Percentiles rank a stretch among this genome's conserved stretches.
phyloP scores from a whole-genome alignment of 495 filamentous ascomycete species.

The Rostrohypoxylon terebratum region DNA sequence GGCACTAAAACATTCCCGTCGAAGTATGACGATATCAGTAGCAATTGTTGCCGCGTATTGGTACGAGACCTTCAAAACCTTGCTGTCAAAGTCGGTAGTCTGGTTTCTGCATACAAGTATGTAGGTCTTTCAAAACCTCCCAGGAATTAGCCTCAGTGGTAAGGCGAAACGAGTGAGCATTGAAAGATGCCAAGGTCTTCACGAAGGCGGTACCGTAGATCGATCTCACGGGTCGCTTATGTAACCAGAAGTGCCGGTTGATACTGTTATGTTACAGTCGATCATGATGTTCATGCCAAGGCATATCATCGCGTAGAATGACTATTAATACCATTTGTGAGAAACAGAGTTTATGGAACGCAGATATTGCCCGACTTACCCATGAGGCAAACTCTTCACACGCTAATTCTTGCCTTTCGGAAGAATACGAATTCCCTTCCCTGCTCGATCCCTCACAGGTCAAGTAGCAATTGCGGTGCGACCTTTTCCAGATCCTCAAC shows the following conservation, averaged over 20 bases:
- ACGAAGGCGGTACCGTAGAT: constrained; percentile 23
- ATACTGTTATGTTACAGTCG: constrained; percentile 10
- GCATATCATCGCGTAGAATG: neutral
- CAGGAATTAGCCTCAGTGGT: neutral
- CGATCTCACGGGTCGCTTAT: constrained; percentile 19
- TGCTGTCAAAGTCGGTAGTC: neutral
- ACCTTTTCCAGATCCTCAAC: constrained; percentile 91
- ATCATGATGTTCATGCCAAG: constrained; percentile 19
- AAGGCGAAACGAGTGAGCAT: constrained; percentile 11
- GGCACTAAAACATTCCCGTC: neutral
- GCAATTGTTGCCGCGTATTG: neutral
- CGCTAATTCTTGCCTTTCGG: neutral
- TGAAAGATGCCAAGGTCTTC: constrained; percentile 28
- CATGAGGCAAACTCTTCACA: constrained; percentile 1
- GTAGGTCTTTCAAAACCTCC: neutral
- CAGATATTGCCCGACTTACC: constrained; percentile 14
- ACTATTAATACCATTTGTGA: constrained; percentile 10
- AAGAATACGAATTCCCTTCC: neutral
- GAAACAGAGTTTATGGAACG: neutral
- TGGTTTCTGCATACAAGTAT: neutral
- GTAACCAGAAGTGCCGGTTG: neutral
- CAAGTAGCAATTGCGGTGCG: constrained; percentile 88
- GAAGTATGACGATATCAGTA: neutral
- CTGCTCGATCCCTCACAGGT: constrained; percentile 67
- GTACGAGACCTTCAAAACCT: neutral